Base-by-base conservation (phyloP, 768 basidiomycete species). In the Boletus rufocinnamomeus region DNA sequence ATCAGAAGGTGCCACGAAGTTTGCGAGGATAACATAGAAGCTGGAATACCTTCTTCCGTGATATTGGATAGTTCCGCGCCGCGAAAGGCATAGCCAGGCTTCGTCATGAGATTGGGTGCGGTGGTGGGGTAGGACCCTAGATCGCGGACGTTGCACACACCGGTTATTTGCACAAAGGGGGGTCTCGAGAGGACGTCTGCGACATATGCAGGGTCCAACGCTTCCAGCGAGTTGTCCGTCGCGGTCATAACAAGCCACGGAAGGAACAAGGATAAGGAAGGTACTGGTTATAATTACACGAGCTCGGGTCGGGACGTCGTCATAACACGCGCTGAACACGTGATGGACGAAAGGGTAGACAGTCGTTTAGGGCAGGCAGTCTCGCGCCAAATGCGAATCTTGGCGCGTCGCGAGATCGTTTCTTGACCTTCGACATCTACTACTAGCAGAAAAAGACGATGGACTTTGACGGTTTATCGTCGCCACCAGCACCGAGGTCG, bases 71-170 rank as follows among this genome's bases (percentile, higher is more conserved):
- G 65, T 65, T 93, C 91, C 50, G 86, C 91, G 23, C 87, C 83
- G 54, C 91, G 87, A 68, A 82, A 85, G 16, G 87, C 69, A 57
- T 81, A 79, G 17, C 77, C 73, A 1, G 86, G 82, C 64, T 79
- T 85, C 43, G 84, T 90, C 60, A 81, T 70, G 52, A 79, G 73
- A 60, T 81, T 81, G 23, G 78, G 77, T 56, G 71, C 72, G 16
- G 74, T 68, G 9, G 84, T 82, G 51, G 82, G 74, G 67, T 88
- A 85, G 47, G 76, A 77, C 35, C 89, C 91, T 11, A 93, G 78
- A 73, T 90, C 87, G 54, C 91, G 80, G 51, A 87, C 78, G 69
- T 93, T 93, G 63, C 82, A 83, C 10, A 92, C 88, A 32, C 91
- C 91, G n/a, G 82, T 71, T 63, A 92, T 79, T 19, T 76, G 67